These are phyloP conservation scores for Penicillium maclennaniae DNA, from an alignment of 495 filamentous ascomycete genomes.

Conservation along the genomic window DNA sequence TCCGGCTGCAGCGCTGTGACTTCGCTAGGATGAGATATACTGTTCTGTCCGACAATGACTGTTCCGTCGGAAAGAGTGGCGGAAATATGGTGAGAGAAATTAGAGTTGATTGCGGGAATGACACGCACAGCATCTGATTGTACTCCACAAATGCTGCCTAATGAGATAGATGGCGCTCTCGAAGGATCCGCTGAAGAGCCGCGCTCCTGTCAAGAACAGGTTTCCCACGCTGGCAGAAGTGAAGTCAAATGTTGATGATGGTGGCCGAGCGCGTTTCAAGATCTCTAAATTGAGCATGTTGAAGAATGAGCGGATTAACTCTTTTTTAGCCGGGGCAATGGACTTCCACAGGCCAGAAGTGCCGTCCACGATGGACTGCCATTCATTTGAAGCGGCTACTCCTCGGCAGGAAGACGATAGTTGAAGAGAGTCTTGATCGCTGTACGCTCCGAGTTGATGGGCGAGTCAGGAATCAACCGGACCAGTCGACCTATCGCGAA, in stretches of 20 bases:
- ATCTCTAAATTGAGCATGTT: conserved; percentile 87
- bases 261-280: conserved; percentile 74
- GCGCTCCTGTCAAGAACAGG: conserved; percentile 81
- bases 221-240: conserved; percentile 88
- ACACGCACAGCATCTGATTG: conserved; percentile 65
- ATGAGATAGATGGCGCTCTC: conserved; percentile 78
- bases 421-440: conserved; percentile 83
- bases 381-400: conserved; percentile 52
- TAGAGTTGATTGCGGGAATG: conserved; percentile 87
- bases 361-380: conserved; percentile 86
- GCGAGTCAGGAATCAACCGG: conserved; percentile 75
- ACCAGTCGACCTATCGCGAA: conserved; percentile 68
- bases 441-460: conserved; percentile 56
- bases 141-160: conserved; percentile 76
- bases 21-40: conserved; percentile 79
- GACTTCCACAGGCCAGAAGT: conserved; percentile 68
- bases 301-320: conserved; percentile 87
- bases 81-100: conserved; percentile 90
- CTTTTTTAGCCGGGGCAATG: conserved; percentile 79
- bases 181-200: conserved; percentile 76
- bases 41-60: conserved; percentile 86
- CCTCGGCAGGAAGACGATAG: conserved; percentile 64
- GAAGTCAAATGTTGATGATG: conserved; percentile 80
- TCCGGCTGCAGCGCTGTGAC: conserved; percentile 46
- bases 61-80: conserved; percentile 74